A percentile compares a stretch with the other conserved stretches of the same genome.
phyloP scores from a whole-genome alignment of 352 stramenopile genomes.

The Phytophthora uliginosa region DNA sequence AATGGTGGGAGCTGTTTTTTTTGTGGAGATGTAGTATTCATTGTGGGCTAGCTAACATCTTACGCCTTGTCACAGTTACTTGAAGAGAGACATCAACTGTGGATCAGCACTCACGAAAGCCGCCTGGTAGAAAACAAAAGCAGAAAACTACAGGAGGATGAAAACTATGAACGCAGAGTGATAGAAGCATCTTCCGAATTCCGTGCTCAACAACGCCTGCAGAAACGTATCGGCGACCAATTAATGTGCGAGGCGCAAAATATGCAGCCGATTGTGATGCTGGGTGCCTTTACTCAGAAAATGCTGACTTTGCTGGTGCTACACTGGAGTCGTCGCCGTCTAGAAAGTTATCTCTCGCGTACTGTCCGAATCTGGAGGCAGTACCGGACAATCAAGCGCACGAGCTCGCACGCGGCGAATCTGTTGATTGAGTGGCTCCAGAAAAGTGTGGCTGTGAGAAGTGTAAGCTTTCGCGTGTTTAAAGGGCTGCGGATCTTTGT shows the following conservation, averaged over 20 bases:
- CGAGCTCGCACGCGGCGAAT: constrained; percentile 42
- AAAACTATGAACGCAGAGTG: constrained; percentile 55
- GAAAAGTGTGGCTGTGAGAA: constrained; percentile 68
- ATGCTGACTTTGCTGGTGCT: constrained; percentile 42
- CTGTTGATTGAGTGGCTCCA: constrained; percentile 72
- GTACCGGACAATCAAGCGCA: constrained; percentile 42
- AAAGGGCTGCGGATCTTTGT: constrained; percentile 62
- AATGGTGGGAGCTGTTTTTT: constrained; percentile 31
- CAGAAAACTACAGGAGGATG: constrained; percentile 57
- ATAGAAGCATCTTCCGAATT: constrained; percentile 58
- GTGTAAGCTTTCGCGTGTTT: constrained; percentile 66
- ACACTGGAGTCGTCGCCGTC: constrained; percentile 48
- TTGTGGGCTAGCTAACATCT: constrained; percentile 3
- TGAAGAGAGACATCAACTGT: constrained; percentile 51
- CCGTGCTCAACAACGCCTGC: constrained; percentile 52
- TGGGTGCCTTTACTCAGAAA: constrained; percentile 58
- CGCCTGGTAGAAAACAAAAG: constrained; percentile 38
- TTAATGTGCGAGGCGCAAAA: constrained; percentile 47
- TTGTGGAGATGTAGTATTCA: background rate
- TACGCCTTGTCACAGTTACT: constrained; percentile 40
- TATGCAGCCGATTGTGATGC: constrained; percentile 55
- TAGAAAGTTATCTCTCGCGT: constrained; percentile 47
- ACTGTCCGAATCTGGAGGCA: constrained; percentile 61
- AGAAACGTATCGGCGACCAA: constrained; percentile 48
- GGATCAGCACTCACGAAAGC: constrained; percentile 51